Percentiles rank a stretch among this genome's conserved stretches.
These are phyloP conservation scores for Paramecium tetraurelia DNA, from an alignment of 73 alveolate species.

Conservation along the genomic window DNA sequence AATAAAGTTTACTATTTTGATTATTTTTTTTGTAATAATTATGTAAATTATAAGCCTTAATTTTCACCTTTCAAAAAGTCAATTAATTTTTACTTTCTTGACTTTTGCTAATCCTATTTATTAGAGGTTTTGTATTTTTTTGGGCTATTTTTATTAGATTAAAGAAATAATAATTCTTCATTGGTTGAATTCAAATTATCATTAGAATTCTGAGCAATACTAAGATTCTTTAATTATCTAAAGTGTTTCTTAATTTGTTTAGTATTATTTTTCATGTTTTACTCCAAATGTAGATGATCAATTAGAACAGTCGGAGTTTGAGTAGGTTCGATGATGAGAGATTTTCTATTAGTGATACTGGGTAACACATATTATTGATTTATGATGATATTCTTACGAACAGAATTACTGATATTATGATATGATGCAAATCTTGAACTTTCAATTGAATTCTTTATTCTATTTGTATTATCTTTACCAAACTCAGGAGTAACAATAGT, in stretches of 20 bases:
- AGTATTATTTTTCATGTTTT: not conserved
- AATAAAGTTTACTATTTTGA: not conserved
- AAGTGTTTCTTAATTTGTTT: not conserved
- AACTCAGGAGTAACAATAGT: not conserved
- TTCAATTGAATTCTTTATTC: not conserved
- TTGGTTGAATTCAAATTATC: not conserved
- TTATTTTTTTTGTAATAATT: not conserved
- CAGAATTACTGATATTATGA: conserved; percentile 8
- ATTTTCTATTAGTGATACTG: not conserved
- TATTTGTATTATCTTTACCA: not conserved
- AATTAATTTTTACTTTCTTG: not conserved
- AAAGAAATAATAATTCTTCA: not conserved
- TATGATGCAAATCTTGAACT: not conserved
- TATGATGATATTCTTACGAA: not conserved
- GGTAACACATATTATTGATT: not conserved
- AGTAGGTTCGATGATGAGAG: not conserved
- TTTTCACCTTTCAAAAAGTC: conserved; percentile 28
- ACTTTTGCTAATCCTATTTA: not conserved
- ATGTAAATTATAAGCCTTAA: not conserved
- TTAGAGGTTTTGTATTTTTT: not conserved
- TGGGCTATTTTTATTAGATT: not conserved
- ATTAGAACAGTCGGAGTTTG: not conserved
- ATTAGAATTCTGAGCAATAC: not conserved
- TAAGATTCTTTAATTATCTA: not conserved
- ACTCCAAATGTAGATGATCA: not conserved